Percentiles rank a stretch among this genome's conserved stretches.
These are phyloP conservation scores for Tetrapisispora fleetii DNA, from an alignment of 805 yeast species.

Conservation along the genomic window DNA sequence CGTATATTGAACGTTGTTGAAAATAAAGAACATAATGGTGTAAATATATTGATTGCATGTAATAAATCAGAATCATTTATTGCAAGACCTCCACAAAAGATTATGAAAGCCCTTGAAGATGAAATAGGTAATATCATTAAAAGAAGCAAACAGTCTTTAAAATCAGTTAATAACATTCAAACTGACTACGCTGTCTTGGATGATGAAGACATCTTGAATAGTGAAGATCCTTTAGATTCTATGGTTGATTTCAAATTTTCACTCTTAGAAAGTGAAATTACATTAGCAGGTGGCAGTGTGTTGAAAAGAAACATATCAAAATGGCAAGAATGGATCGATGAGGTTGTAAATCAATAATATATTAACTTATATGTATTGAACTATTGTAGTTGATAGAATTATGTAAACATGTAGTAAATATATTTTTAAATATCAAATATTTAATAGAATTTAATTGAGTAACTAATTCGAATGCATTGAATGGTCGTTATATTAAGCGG, in stretches of 20 bases:
- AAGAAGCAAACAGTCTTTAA: constrained; percentile 36
- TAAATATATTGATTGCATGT: constrained; percentile 67
- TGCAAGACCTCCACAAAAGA: constrained; percentile 57
- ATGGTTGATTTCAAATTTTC: constrained; percentile 49
- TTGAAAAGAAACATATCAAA: constrained; percentile 40
- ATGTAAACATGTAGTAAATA: neutral
- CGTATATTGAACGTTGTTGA: constrained; percentile 56
- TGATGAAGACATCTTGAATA: constrained; percentile 9
- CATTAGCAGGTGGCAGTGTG: constrained; percentile 65
- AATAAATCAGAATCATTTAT: constrained; percentile 84
- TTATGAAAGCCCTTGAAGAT: constrained; percentile 47
- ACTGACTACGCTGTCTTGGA: constrained; percentile 15
- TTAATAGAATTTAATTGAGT: neutral
- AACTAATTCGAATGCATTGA: too few relatives aligned
- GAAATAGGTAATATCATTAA: constrained; percentile 50
- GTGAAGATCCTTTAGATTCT: constrained; percentile 25
- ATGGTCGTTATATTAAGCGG: too few relatives aligned
- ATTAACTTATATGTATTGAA: neutral
- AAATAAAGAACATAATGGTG: constrained; percentile 40
- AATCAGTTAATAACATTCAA: constrained; percentile 32
- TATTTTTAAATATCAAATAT: neutral
- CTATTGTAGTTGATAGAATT: neutral
- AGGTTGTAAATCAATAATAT: constrained; percentile 14
- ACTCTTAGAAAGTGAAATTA: constrained; percentile 62
- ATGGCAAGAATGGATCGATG: constrained; percentile 78